Evolutionary conservation across 2,329 filamentous ascomycete species (phyloP).

Genomic region (Mollisia scopiformis): DNA sequence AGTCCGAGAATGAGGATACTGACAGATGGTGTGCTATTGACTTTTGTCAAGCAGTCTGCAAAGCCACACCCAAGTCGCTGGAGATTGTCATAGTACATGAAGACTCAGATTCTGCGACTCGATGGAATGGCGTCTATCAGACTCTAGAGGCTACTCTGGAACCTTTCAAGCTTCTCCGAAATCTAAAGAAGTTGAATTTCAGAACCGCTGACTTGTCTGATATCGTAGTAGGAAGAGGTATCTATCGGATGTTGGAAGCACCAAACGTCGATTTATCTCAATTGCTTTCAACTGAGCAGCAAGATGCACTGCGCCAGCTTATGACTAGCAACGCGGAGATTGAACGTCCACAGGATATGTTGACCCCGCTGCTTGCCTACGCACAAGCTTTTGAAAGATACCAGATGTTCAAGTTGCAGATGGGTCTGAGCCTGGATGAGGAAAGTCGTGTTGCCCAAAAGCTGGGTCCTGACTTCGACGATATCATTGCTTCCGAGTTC

Average conservation of each 20-base stretch:
- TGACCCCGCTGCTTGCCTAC: neutral
- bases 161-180: neutral
- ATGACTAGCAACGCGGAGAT: neutral
- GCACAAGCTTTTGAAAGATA: conserved; percentile 14
- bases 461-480: neutral
- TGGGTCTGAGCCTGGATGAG: neutral
- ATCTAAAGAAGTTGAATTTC: neutral
- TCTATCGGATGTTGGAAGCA: too few relatives aligned
- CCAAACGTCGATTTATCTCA: too few relatives aligned
- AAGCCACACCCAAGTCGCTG: too few relatives aligned
- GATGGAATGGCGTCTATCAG: too few relatives aligned
- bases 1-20: too few relatives aligned
- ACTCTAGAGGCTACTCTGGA: neutral
- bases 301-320: neutral
- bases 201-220: neutral
- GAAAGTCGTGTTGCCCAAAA: neutral
- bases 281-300: too few relatives aligned
- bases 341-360: conserved; percentile 3
- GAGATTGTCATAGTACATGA: too few relatives aligned
- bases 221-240: too few relatives aligned
- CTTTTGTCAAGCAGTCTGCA: too few relatives aligned
- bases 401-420: conserved; percentile 1
- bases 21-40: too few relatives aligned
- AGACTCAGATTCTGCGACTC: too few relatives aligned
- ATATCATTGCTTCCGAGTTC: too few relatives aligned